Evolutionary conservation across 495 filamentous ascomycete genomes (phyloP).

Genomic region (Lophiotrema nucula): DNA sequence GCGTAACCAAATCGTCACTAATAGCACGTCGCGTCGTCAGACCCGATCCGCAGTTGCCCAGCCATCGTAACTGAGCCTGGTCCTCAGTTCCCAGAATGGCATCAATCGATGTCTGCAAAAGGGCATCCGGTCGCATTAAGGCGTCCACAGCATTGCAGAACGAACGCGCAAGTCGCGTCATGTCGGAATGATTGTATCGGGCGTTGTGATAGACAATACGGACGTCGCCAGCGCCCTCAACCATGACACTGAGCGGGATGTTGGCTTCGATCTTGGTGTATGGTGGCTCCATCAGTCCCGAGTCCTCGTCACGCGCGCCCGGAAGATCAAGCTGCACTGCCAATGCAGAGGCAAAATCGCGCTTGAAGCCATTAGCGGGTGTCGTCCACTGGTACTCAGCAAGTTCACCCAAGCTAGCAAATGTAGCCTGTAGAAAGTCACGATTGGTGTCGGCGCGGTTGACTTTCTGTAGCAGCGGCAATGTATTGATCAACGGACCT

Average conservation of each 20-base stretch:
- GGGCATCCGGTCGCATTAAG: not conserved
- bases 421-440: not conserved
- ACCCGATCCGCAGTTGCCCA: not conserved
- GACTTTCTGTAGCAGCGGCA: constrained; percentile 1
- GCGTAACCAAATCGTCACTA: not conserved
- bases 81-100: not conserved
- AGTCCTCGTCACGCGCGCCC: too few relatives aligned
- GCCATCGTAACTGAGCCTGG: not conserved
- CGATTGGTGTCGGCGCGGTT: not conserved
- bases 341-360: too few relatives aligned
- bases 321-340: too few relatives aligned
- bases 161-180: not conserved
- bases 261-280: not conserved
- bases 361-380: too few relatives aligned
- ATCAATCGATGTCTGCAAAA: not conserved
- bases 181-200: not conserved
- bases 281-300: not conserved
- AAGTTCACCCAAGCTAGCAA: not conserved
- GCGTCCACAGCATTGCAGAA: not conserved
- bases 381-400: too few relatives aligned
- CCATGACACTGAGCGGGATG: not conserved
- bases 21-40: not conserved
- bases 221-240: not conserved
- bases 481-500: constrained; percentile 34
- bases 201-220: constrained; percentile 3